phyloP scores from a whole-genome alignment of 2,329 filamentous ascomycete species.

The Aspergillus glaucus region DNA sequence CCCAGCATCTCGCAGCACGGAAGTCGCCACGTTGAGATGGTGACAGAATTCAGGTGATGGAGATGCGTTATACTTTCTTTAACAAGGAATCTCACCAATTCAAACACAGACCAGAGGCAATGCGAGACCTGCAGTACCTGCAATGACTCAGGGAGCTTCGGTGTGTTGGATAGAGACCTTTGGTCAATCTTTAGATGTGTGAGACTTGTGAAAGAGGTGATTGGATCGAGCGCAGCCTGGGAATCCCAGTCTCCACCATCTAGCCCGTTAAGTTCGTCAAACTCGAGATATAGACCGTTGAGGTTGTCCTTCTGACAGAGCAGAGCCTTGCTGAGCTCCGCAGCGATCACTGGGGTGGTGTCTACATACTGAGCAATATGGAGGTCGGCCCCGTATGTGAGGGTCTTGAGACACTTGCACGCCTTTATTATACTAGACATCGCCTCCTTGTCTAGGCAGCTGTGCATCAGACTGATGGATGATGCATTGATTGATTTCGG shows the following conservation, averaged over 20 bases:
- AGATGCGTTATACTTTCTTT: no score
- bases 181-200: slow-evolving; percentile 4
- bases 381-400: neutral
- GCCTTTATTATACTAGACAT: neutral
- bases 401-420: neutral
- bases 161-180: neutral
- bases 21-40: no score
- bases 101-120: no score
- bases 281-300: neutral
- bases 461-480: neutral
- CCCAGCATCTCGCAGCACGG: no score
- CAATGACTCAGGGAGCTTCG: slow-evolving; percentile 1
- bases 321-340: neutral
- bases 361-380: no score
- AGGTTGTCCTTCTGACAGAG: slow-evolving; percentile 3
- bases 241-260: neutral
- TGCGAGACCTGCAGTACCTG: neutral
- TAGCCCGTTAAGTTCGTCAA: neutral
- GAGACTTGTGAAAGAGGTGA: slow-evolving; percentile 2
- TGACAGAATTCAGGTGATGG: no score
- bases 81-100: no score
- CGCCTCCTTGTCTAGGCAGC: neutral
- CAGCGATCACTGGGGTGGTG: neutral
- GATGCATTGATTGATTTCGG: neutral
- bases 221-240: slow-evolving; percentile 3